These are phyloP conservation scores for Macrolepiota dolichaula DNA, from an alignment of 768 basidiomycete genomes.

Conservation along the genomic window DNA sequence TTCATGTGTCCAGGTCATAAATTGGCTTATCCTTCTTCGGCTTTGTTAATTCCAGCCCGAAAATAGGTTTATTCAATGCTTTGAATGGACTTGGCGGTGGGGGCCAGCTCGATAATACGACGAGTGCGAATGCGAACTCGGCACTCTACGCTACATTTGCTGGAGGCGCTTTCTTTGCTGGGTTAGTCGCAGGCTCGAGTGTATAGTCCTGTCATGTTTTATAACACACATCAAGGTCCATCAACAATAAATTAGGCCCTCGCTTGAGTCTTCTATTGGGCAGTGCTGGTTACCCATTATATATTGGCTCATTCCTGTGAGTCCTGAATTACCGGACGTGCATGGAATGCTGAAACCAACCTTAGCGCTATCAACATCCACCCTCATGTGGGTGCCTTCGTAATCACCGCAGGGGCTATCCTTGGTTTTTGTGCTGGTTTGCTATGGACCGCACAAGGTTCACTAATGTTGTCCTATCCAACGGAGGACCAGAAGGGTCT, in stretches of 20 bases:
- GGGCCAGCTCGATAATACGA: constrained; percentile 63
- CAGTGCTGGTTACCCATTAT: constrained; percentile 70
- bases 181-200: constrained; percentile 41
- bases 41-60: neutral
- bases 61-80: constrained; percentile 70
- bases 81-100: constrained; percentile 77
- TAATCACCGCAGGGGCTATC: constrained; percentile 65
- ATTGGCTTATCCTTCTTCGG: neutral
- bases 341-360: neutral
- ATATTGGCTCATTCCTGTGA: constrained; percentile 69
- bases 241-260: constrained; percentile 77
- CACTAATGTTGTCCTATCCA: constrained; percentile 78
- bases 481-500: constrained; percentile 73
- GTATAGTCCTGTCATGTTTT: neutral
- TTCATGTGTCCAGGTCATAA: constrained; percentile 54
- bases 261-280: constrained; percentile 70
- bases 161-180: constrained; percentile 43
- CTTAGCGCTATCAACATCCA: constrained; percentile 68
- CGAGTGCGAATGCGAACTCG: constrained; percentile 67
- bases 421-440: constrained; percentile 71
- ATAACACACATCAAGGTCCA: constrained; percentile 40
- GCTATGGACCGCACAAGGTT: constrained; percentile 83
- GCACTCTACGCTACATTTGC: constrained; percentile 59
- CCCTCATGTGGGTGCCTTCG: constrained; percentile 52
- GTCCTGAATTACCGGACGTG: constrained; percentile 18